Percentiles rank a stretch among this genome's conserved stretches.
Evolutionary conservation across 1,139 yeast species (phyloP).

Genomic region (Diutina ranongensis): DNA sequence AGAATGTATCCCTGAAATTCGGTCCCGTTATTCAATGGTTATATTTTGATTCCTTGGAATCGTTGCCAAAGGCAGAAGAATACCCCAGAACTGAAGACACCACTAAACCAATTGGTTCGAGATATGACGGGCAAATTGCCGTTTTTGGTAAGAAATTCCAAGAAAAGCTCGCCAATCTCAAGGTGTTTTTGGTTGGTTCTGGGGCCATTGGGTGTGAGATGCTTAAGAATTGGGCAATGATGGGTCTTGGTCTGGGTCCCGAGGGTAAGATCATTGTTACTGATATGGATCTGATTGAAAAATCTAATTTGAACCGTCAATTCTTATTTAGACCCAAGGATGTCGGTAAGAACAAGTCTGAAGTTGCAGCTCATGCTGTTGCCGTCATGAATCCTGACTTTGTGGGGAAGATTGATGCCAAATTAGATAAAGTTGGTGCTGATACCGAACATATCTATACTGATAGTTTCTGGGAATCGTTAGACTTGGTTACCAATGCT

Average conservation of each 20-base stretch:
- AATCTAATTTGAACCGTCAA: constrained; percentile 91
- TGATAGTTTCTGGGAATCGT: constrained; percentile 73
- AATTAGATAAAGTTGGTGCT: constrained; percentile 80
- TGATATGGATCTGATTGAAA: constrained; percentile 92
- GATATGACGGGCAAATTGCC: constrained; percentile 91
- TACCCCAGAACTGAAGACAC: constrained; percentile 59
- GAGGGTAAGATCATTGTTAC: constrained; percentile 77
- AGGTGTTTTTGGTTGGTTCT: constrained; percentile 86
- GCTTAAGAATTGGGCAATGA: constrained; percentile 95
- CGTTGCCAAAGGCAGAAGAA: constrained; percentile 52
- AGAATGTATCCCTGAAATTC: constrained; percentile 90
- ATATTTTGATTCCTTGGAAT: constrained; percentile 89
- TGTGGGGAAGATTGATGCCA: constrained; percentile 62
- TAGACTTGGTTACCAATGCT: constrained; percentile 91
- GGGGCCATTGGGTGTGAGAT: constrained; percentile 99
- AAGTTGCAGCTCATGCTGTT: constrained; percentile 82
- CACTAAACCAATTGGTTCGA: constrained; percentile 62
- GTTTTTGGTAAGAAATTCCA: constrained; percentile 81
- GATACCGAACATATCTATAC: constrained; percentile 85
- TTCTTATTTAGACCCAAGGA: constrained; percentile 89
- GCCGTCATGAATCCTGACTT: constrained; percentile 77
- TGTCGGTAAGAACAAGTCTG: constrained; percentile 86
- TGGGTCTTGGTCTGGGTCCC: constrained; percentile 91
- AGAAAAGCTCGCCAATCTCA: constrained; percentile 59
- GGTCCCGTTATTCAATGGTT: constrained; percentile 84